phyloP scores from a whole-genome alignment of 2,329 filamentous ascomycete species.

The Curvularia sp. region DNA sequence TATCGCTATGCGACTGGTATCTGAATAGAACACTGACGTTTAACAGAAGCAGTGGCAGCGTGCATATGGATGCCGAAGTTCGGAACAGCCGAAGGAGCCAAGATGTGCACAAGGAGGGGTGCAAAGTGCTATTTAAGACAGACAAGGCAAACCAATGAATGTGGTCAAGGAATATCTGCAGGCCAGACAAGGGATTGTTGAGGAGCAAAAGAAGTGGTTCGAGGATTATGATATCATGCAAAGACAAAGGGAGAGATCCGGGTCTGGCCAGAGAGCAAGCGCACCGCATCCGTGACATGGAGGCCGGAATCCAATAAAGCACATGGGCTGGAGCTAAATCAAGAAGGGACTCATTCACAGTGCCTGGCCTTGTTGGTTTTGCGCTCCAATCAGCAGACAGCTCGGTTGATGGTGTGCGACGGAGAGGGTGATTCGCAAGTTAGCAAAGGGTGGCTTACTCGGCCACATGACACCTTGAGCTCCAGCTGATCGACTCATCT shows the following conservation, averaged over 20 bases:
- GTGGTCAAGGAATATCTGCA: constrained; percentile 24
- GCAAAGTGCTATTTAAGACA: constrained; percentile 40
- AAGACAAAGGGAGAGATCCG: constrained; percentile 30
- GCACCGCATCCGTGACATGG: constrained; percentile 38
- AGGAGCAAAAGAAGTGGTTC: constrained; percentile 26
- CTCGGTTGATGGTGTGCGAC: constrained; percentile 46
- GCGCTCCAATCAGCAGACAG: constrained; percentile 41
- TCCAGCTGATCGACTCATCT: constrained; percentile 48
- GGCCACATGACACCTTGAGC: constrained; percentile 45
- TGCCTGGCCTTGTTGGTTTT: constrained; percentile 42
- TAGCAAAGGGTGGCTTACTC: constrained; percentile 47
- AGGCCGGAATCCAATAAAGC: constrained; percentile 43
- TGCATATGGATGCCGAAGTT: constrained; percentile 37
- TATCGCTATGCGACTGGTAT: constrained; percentile 37
- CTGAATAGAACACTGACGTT: constrained; percentile 24
- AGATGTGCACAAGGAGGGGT: constrained; percentile 33
- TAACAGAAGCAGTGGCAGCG: constrained; percentile 24
- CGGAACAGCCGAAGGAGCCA: constrained; percentile 32
- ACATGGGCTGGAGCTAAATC: constrained; percentile 49
- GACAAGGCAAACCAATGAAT: constrained; percentile 31
- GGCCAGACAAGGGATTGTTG: constrained; percentile 36
- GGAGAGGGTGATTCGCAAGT: constrained; percentile 48
- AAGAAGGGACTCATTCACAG: constrained; percentile 45
- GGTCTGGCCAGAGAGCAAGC: constrained; percentile 32
- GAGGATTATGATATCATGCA: constrained; percentile 44